A percentile compares a stretch with the other conserved stretches of the same genome.
Evolutionary conservation across 2,329 filamentous ascomycete species (phyloP).

Genomic region (Alternaria solani): DNA sequence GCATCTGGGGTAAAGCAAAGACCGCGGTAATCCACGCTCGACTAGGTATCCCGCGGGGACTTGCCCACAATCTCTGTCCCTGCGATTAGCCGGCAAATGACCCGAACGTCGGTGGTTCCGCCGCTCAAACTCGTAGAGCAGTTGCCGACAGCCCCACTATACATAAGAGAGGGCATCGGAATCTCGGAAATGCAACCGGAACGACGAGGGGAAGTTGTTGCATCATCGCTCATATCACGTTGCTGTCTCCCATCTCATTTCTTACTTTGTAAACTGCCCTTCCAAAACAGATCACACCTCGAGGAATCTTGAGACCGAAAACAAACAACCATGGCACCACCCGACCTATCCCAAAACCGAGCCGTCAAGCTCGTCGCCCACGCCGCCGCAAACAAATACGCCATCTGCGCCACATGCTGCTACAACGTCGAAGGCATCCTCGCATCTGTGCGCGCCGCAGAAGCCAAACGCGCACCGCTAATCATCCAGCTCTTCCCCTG

Average conservation of each 20-base stretch:
- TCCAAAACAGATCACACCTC: neutral
- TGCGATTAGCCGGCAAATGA: conserved; percentile 20
- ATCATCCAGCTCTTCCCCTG: conserved; percentile 80
- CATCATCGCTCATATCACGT: conserved; percentile 3
- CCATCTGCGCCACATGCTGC: conserved; percentile 67
- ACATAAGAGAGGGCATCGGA: conserved; percentile 16
- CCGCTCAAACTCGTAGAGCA: conserved; percentile 16
- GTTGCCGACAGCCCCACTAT: conserved; percentile 24
- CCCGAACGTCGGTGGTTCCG: conserved; percentile 29
- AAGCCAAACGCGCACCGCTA: conserved; percentile 70
- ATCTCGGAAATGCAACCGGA: conserved; percentile 26
- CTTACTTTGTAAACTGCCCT: neutral
- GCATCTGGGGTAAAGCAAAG: neutral
- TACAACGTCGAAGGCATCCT: conserved; percentile 77
- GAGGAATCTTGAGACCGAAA: neutral
- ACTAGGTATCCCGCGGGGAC: conserved; percentile 1
- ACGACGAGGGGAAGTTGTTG: conserved; percentile 18
- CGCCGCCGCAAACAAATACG: conserved; percentile 65
- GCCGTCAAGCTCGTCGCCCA: conserved; percentile 62
- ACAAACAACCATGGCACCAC: conserved; percentile 52
- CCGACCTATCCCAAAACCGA: conserved; percentile 56
- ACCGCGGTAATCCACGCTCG: conserved; percentile 6
- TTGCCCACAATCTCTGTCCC: neutral
- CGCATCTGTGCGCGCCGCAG: conserved; percentile 72
- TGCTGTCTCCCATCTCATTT: neutral